Evolutionary conservation across 1,284 basidiomycete genomes (phyloP).

Genomic region (Apiotrichum veenhuisii): DNA sequence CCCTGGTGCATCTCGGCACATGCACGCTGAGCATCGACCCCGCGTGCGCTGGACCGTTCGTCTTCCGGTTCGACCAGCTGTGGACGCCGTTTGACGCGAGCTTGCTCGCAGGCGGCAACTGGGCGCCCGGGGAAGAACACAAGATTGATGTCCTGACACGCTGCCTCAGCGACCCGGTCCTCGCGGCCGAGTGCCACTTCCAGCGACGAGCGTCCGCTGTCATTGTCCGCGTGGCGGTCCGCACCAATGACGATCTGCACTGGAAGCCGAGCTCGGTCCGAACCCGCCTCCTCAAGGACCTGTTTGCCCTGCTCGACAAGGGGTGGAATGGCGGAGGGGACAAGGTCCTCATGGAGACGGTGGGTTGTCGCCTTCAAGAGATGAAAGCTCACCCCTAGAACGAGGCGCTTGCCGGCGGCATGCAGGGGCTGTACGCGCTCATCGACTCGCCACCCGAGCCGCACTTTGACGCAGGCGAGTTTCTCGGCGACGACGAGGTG

Average conservation of each 20-base stretch:
- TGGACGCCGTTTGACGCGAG: conserved; percentile 4
- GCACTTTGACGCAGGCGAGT: conserved; percentile 9
- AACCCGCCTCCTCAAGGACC: not conserved
- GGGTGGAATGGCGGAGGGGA: conserved; percentile 3
- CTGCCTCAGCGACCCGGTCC: not conserved
- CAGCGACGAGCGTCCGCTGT: not conserved
- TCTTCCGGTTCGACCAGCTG: not conserved
- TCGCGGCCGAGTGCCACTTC: not conserved
- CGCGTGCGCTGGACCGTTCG: not conserved
- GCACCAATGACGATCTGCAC: not conserved
- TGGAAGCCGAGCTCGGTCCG: not conserved
- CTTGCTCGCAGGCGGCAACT: not conserved
- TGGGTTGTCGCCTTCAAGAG: not conserved
- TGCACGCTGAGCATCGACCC: not conserved
- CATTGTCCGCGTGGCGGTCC: not conserved
- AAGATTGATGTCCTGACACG: not conserved
- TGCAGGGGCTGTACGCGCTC: conserved; percentile 32
- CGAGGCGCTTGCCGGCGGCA: conserved; percentile 11
- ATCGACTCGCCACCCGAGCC: conserved; percentile 31
- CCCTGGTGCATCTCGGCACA: too few relatives aligned
- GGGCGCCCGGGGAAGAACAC: not conserved
- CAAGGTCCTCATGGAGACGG: not conserved
- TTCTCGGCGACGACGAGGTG: conserved; percentile 25
- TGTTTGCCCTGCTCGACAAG: conserved; percentile 5
- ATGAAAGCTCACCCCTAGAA: not conserved